Evolutionary conservation across 208 protist genomes (phyloP).

Genomic region (Phytomonas francai): DNA sequence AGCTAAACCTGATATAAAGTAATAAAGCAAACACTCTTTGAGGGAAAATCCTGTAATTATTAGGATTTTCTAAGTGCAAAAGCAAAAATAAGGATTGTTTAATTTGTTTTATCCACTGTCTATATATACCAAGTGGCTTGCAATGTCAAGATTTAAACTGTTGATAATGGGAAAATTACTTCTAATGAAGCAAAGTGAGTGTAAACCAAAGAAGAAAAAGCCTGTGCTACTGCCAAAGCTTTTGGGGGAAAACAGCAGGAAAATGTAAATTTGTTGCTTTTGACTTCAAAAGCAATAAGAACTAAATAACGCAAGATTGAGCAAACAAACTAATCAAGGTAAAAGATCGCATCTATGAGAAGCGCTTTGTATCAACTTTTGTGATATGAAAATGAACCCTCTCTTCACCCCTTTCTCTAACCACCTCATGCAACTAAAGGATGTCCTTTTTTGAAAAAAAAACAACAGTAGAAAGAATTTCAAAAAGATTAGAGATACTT

Average conservation of each 20-base stretch:
- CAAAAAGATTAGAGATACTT: not conserved
- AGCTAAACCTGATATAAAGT: not conserved
- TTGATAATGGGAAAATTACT: slow-evolving; percentile 2
- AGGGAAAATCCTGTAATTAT: not conserved
- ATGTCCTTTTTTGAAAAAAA: not conserved
- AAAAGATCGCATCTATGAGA: not conserved
- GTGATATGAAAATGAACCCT: not conserved
- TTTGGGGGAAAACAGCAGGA: slow-evolving; percentile 8
- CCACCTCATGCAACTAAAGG: not conserved
- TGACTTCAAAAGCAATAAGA: not conserved
- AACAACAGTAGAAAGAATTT: slow-evolving; percentile 1
- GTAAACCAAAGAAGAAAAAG: slow-evolving; percentile 9
- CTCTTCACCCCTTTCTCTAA: not conserved
- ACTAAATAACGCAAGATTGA: not conserved
- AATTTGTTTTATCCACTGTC: not conserved
- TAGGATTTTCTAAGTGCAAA: not conserved
- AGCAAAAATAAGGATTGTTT: not conserved
- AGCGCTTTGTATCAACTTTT: not conserved
- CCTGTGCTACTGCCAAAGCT: not conserved
- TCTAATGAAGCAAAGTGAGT: not conserved
- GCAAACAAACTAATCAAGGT: not conserved
- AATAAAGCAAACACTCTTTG: not conserved
- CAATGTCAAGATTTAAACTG: not conserved
- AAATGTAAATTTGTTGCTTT: not conserved
- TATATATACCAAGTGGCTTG: not conserved